phyloP scores from a whole-genome alignment of 306 rosid species.

The Ormosia emarginata region DNA sequence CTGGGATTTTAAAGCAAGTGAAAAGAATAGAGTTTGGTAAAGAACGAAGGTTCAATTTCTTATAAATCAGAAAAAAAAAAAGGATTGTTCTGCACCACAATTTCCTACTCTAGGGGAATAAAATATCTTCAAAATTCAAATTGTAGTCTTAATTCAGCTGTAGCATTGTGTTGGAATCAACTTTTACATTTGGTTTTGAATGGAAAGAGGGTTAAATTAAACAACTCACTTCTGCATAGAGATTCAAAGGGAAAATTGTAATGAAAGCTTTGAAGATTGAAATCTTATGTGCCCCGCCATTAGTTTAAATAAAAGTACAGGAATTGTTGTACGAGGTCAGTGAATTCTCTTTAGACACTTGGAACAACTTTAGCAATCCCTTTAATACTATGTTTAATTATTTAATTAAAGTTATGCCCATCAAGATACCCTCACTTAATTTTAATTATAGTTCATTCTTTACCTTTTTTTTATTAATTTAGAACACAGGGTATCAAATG shows the following conservation, averaged over 20 bases:
- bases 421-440: not conserved
- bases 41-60: not conserved
- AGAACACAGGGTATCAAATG: not conserved
- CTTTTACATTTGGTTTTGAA: not conserved
- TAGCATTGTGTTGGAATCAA: conserved; percentile 19
- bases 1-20: not conserved
- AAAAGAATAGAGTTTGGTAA: not conserved
- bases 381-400: conserved; percentile 15
- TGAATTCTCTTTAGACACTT: conserved; percentile 18
- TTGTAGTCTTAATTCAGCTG: not conserved
- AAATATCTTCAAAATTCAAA: not conserved
- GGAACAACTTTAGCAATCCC: conserved; percentile 23
- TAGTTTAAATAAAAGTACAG: not conserved
- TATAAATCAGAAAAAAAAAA: not conserved
- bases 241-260: conserved; percentile 1
- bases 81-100: not conserved
- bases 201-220: not conserved
- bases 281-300: conserved; percentile 8
- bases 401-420: not conserved
- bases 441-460: not conserved
- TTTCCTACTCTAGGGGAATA: not conserved
- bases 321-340: conserved; percentile 10
- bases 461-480: not conserved
- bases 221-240: conserved; percentile 5
- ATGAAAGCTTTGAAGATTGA: not conserved